Evolutionary conservation across 768 basidiomycete species (phyloP).

Genomic region (Xerocomus brunneocitrinus): DNA sequence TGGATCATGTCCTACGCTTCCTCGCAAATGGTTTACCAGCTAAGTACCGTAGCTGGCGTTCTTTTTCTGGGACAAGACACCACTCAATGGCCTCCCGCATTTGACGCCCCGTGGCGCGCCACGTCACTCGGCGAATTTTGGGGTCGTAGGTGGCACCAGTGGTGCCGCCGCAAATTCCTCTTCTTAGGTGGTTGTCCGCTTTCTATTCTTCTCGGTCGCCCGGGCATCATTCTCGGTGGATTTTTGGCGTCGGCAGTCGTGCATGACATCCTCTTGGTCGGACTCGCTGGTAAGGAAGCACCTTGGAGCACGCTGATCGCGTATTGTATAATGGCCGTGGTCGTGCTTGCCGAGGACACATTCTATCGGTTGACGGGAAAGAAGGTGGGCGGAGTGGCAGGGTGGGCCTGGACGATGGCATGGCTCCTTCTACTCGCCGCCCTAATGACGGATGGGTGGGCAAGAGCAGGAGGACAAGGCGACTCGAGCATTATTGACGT

Average conservation of each 20-base stretch:
- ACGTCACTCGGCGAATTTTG: constrained; percentile 37
- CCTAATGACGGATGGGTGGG: background rate
- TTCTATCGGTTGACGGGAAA: constrained; percentile 5
- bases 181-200: constrained; percentile 2
- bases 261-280: constrained; percentile 39
- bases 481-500: background rate
- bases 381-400: background rate
- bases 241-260: background rate
- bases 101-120: constrained; percentile 33
- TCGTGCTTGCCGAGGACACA: constrained; percentile 42
- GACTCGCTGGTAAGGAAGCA: constrained; percentile 43
- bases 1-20: constrained; percentile 25
- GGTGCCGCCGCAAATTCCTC: constrained; percentile 31
- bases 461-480: background rate
- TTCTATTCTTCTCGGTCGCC: background rate
- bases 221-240: background rate
- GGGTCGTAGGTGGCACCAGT: constrained; percentile 38
- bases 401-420: background rate
- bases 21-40: constrained; percentile 35
- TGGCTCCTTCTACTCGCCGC: background rate
- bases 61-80: constrained; percentile 28
- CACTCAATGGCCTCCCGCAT: constrained; percentile 32
- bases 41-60: constrained; percentile 21
- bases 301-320: constrained; percentile 39
- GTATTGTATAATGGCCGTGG: constrained; percentile 53